Conservation (phyloP, 805 yeast species). For the Candida railenensis region DNA sequence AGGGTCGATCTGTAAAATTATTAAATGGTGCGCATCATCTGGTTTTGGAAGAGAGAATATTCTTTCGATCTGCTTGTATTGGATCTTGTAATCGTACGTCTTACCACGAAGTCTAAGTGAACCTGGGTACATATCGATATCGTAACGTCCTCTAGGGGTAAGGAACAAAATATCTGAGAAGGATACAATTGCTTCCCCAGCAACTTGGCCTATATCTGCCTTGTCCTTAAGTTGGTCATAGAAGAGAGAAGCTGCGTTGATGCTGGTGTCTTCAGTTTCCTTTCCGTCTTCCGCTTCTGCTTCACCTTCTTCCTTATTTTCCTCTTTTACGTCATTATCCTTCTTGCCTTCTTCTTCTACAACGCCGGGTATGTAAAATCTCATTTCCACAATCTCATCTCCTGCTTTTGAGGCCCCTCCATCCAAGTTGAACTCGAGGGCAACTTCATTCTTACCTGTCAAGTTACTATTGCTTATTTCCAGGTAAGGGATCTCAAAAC, state of each 20-base stretch:
- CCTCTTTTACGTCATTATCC: conserved; percentile 19
- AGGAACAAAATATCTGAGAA: conserved; percentile 87
- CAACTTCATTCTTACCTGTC: conserved; percentile 91
- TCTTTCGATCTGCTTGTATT: conserved; percentile 84
- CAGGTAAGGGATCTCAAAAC: conserved; percentile 85
- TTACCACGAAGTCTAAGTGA: conserved; percentile 93
- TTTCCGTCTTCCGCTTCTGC: conserved; percentile 34
- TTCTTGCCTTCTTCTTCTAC: conserved; percentile 48
- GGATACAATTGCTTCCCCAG: conserved; percentile 93
- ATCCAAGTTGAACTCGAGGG: conserved; percentile 74
- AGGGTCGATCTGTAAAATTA: conserved; percentile 91
- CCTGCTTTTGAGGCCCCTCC: conserved; percentile 71
- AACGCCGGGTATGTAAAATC: conserved; percentile 90
- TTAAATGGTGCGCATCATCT: conserved; percentile 85
- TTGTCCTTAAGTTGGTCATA: conserved; percentile 89
- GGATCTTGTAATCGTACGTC: conserved; percentile 95
- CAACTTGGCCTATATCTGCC: conserved; percentile 91
- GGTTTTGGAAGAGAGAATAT: conserved; percentile 91
- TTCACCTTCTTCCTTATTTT: conserved; percentile 26
- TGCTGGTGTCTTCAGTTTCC: conserved; percentile 39
- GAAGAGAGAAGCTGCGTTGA: conserved; percentile 78
- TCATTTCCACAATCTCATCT: conserved; percentile 92
- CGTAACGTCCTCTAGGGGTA: conserved; percentile 98
- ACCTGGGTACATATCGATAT: conserved; percentile 86
- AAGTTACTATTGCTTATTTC: conserved; percentile 81